phyloP scores from a whole-genome alignment of 2,329 filamentous ascomycete genomes.

The Arthroderma sp. region DNA sequence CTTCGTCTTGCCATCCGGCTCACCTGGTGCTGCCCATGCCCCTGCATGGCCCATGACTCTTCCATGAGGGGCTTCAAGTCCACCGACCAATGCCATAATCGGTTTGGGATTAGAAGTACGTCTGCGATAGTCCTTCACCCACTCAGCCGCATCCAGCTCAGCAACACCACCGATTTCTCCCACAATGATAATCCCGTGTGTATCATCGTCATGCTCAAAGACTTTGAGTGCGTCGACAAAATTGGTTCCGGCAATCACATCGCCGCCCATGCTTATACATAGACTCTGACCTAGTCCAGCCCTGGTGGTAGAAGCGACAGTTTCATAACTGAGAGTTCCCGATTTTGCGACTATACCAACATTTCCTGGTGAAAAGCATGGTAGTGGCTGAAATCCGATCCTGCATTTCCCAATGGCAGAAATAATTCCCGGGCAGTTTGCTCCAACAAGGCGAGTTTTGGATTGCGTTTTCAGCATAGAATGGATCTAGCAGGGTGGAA shows the following conservation, averaged over 20 bases:
- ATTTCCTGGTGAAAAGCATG: conserved; percentile 55
- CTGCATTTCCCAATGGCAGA: conserved; percentile 56
- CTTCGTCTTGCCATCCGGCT: conserved; percentile 53
- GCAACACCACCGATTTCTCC: conserved; percentile 59
- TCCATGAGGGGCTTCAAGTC: conserved; percentile 48
- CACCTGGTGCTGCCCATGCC: conserved; percentile 54
- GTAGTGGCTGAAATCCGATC: conserved; percentile 64
- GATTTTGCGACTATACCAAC: conserved; percentile 70
- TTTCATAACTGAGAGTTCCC: conserved; percentile 67
- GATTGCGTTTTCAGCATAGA: conserved; percentile 58
- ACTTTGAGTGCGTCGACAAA: conserved; percentile 57
- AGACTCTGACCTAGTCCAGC: conserved; percentile 66
- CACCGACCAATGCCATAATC: conserved; percentile 58
- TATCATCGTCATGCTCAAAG: conserved; percentile 53
- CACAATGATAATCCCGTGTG: conserved; percentile 57
- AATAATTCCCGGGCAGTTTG: conserved; percentile 73
- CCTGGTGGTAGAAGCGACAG: conserved; percentile 59
- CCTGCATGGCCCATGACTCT: conserved; percentile 70
- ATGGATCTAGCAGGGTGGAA: conserved; percentile 40
- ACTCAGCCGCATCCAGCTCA: conserved; percentile 59
- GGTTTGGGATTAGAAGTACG: conserved; percentile 50
- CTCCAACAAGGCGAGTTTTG: conserved; percentile 59
- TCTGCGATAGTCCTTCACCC: conserved; percentile 53
- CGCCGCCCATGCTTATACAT: conserved; percentile 65
- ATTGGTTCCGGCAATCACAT: conserved; percentile 59